A percentile compares a stretch with the other conserved stretches of the same genome.
Evolutionary conservation across 805 yeast genomes (phyloP).

Genomic region (Yamadazyma akitaensis): DNA sequence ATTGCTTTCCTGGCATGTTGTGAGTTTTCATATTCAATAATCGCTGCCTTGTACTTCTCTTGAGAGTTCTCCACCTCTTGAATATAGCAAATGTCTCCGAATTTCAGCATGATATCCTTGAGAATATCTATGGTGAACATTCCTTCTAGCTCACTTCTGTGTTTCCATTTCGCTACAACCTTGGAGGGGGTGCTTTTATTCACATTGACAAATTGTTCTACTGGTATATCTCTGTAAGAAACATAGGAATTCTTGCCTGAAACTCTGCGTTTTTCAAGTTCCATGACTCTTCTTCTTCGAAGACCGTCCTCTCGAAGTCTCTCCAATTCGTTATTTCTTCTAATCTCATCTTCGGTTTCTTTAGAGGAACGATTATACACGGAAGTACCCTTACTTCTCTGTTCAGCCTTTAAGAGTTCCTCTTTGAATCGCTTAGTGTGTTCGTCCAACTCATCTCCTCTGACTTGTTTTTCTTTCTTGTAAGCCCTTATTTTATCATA

Average conservation of each 20-base stretch:
- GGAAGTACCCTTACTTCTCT: conserved; percentile 5
- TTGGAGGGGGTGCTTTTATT: background rate
- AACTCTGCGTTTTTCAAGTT: conserved; percentile 13
- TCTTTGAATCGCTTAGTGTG: conserved; percentile 25
- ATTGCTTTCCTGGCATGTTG: conserved; percentile 33
- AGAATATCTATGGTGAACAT: conserved; percentile 32
- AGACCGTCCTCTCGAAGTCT: conserved; percentile 27
- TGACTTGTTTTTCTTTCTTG: conserved; percentile 11
- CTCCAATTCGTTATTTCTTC: conserved; percentile 13
- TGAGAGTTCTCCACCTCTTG: conserved; percentile 4
- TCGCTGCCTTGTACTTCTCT: conserved; percentile 26
- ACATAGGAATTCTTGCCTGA: conserved; percentile 10
- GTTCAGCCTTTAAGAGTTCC: conserved; percentile 26
- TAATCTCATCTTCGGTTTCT: conserved; percentile 5
- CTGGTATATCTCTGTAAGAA: conserved; percentile 19
- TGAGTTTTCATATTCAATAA: conserved; percentile 26
- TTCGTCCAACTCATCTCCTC: conserved; percentile 17
- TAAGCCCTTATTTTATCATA: conserved; percentile 29
- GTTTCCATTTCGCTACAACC: conserved; percentile 46
- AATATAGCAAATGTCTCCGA: conserved; percentile 35
- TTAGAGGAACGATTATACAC: background rate
- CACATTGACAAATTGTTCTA: conserved; percentile 5
- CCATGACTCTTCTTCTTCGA: conserved; percentile 21
- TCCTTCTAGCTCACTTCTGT: conserved; percentile 31
- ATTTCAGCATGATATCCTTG: conserved; percentile 40